These are phyloP conservation scores for Mycena belliarum DNA, from an alignment of 768 basidiomycete genomes.

Conservation along the genomic window DNA sequence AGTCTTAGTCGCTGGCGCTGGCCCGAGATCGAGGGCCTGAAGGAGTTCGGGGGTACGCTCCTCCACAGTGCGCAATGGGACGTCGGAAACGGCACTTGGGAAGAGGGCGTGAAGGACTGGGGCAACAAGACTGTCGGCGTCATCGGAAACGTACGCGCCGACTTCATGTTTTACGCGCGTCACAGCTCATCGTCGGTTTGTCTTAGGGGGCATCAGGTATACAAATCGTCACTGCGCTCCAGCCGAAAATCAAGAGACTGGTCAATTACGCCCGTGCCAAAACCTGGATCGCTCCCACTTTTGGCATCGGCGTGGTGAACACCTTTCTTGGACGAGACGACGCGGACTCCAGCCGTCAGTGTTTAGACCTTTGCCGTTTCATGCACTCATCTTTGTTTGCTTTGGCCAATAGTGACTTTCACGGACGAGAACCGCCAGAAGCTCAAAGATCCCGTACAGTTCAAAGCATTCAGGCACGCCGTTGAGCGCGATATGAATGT, in stretches of 20 bases:
- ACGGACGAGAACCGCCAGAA: conserved; percentile 3
- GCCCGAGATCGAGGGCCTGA: conserved; percentile 63
- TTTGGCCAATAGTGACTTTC: neutral
- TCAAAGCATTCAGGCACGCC: conserved; percentile 4
- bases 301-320: conserved; percentile 15
- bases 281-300: conserved; percentile 55
- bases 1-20: conserved; percentile 59
- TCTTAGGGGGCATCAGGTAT: conserved; percentile 57
- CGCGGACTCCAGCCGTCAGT: neutral
- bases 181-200: too few relatives aligned
- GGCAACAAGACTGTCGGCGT: conserved; percentile 54
- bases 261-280: conserved; percentile 58
- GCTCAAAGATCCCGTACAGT: neutral
- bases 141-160: conserved; percentile 38
- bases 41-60: conserved; percentile 55
- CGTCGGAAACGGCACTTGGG: conserved; percentile 39
- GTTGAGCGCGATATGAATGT: conserved; percentile 10
- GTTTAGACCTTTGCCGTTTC: neutral
- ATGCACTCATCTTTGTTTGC: neutral
- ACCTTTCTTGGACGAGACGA: neutral
- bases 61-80: conserved; percentile 68
- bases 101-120: conserved; percentile 51
- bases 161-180: too few relatives aligned
- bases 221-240: conserved; percentile 59
- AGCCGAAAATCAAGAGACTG: conserved; percentile 50